Conservation (phyloP, 148 eudicot genomes). For the Oxyria digyna region DNA sequence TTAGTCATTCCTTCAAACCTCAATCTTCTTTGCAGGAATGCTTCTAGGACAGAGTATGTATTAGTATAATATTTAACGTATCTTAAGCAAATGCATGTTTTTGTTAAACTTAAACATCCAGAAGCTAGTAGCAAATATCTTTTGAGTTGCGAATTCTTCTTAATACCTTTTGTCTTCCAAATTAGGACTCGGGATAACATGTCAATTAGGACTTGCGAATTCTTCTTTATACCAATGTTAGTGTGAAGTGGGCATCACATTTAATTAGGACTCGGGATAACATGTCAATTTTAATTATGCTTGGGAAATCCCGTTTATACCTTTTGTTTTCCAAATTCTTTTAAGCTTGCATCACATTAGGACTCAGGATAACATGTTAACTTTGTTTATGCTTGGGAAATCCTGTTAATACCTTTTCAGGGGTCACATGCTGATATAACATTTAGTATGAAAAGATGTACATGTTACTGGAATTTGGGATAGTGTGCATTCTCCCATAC, state of each 20-base stretch:
- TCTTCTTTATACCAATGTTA: no score
- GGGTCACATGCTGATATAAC: background rate
- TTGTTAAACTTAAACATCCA: background rate
- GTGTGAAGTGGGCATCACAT: no score
- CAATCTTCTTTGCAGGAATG: background rate
- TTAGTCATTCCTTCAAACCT: background rate
- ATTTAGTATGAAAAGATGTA: background rate
- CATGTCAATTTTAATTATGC: no score
- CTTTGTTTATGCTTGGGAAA: background rate
- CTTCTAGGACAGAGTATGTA: background rate
- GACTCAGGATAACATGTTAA: background rate
- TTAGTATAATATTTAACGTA: background rate
- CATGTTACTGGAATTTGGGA: background rate
- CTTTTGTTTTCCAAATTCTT: no score
- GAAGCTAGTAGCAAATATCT: background rate
- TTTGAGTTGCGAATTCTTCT: background rate
- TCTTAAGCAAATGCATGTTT: background rate
- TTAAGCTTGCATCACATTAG: no score
- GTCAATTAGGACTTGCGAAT: no score
- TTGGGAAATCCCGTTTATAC: no score
- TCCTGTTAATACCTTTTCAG: background rate
- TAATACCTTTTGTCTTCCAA: background rate
- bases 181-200: background rate
- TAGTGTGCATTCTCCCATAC: background rate
- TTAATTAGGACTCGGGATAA: no score